A percentile compares a stretch with the other conserved stretches of the same genome.
phyloP scores from a whole-genome alignment of 179 eudicot species.

The Drosera spatulata region DNA sequence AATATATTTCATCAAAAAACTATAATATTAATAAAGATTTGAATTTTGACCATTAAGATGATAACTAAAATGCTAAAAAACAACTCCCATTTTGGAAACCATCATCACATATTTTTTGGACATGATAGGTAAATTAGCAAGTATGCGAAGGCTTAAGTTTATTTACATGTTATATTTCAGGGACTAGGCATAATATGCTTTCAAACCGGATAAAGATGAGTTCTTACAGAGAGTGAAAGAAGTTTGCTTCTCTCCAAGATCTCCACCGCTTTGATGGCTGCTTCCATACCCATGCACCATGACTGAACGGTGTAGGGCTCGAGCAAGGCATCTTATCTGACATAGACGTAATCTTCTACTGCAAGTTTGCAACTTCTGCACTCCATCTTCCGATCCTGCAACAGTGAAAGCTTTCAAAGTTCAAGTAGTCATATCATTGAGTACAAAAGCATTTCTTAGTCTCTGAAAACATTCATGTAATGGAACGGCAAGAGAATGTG shows the following conservation, averaged over 20 bases:
- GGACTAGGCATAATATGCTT: neutral
- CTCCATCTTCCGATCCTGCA: conserved; percentile 6
- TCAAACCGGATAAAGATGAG: neutral
- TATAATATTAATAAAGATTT: too few species aligned
- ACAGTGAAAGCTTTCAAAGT: neutral
- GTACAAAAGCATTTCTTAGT: too few species aligned
- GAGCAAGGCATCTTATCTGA: conserved; percentile 38
- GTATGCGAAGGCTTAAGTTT: too few species aligned
- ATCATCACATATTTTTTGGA: too few species aligned
- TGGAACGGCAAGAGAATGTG: too few species aligned
- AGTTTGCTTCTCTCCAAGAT: neutral
- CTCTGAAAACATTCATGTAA: too few species aligned
- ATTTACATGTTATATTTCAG: neutral
- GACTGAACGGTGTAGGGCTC: conserved; percentile 16
- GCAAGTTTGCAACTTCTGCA: neutral
- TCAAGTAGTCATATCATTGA: neutral
- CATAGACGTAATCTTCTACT: conserved; percentile 19
- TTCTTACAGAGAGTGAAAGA: conserved; percentile 16
- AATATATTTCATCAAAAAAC: too few species aligned
- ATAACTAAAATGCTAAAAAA: too few species aligned
- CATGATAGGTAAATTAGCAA: too few species aligned
- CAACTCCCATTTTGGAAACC: too few species aligned
- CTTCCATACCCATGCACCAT: conserved; percentile 3
- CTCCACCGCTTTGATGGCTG: conserved; percentile 7
- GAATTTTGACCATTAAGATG: too few species aligned